A percentile compares a stretch with the other conserved stretches of the same genome.
Evolutionary conservation across 345 rosid genomes (phyloP).

Genomic region (Toxicodendron radicans): DNA sequence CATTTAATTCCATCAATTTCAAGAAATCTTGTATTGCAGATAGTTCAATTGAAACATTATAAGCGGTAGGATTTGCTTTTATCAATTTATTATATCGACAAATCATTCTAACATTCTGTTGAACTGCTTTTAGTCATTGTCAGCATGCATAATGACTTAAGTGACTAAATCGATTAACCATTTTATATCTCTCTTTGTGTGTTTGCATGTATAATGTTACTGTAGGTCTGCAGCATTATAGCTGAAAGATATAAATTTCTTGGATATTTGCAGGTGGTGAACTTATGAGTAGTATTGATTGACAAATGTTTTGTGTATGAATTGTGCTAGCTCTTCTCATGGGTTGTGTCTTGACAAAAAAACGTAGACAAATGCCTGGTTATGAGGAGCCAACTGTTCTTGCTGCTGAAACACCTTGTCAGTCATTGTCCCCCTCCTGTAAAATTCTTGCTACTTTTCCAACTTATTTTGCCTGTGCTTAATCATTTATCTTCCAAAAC

Average conservation of each 20-base stretch:
- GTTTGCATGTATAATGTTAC: no score
- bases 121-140: not conserved
- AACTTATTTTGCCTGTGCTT: not conserved
- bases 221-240: not conserved
- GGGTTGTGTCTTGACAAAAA: conserved; percentile 51
- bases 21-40: no score
- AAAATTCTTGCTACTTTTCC: not conserved
- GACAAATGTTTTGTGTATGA: not conserved
- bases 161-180: no score
- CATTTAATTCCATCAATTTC: no score
- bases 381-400: conserved; percentile 70
- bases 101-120: no score
- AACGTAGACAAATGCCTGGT: conserved; percentile 37
- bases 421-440: conserved; percentile 23
- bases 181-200: no score
- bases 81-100: no score
- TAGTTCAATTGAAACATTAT: not conserved
- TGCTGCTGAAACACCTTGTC: conserved; percentile 75
- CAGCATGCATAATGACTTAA: no score
- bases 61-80: not conserved
- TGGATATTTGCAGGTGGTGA: conserved; percentile 12
- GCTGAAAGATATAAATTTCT: conserved; percentile 16
- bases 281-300: not conserved
- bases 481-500: not conserved
- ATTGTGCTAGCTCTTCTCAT: conserved; percentile 25